These are phyloP conservation scores for Phaffomyces opuntiae DNA, from an alignment of 805 yeast genomes.

Conservation along the genomic window DNA sequence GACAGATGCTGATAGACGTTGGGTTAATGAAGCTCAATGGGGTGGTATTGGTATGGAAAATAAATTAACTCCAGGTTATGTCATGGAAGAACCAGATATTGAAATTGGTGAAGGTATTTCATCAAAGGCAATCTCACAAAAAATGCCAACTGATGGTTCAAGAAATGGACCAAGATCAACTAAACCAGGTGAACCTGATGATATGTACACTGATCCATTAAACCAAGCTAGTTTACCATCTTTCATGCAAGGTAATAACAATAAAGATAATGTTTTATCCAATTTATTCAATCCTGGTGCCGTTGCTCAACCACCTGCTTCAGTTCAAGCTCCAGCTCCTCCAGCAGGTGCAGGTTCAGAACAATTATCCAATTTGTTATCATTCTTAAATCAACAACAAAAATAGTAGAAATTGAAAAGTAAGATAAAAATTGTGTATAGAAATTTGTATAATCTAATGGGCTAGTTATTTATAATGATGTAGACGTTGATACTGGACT, in stretches of 20 bases:
- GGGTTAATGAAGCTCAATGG: conserved; percentile 90
- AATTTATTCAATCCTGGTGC: conserved; percentile 30
- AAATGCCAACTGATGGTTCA: conserved; percentile 87
- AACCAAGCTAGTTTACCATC: conserved; percentile 20
- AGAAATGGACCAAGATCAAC: conserved; percentile 82
- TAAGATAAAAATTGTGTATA: too few species aligned
- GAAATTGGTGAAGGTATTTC: conserved; percentile 93
- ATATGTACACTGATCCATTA: conserved; percentile 23
- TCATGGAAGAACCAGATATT: conserved; percentile 95
- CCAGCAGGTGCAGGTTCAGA: conserved; percentile 28
- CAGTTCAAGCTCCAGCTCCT: conserved; percentile 10
- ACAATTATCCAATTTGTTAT: conserved; percentile 35
- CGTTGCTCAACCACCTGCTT: conserved; percentile 15
- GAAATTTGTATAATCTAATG: too few species aligned
- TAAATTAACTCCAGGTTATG: conserved; percentile 70
- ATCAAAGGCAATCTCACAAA: conserved; percentile 83
- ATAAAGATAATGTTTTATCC: conserved; percentile 41
- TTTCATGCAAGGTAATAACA: conserved; percentile 28
- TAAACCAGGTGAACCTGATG: conserved; percentile 46
- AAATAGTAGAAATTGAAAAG: conserved; percentile 4
- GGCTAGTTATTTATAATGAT: too few species aligned
- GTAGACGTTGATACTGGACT: too few species aligned
- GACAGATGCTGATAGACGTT: conserved; percentile 88
- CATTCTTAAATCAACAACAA: conserved; percentile 34
- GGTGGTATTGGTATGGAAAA: conserved; percentile 89